Conservation (phyloP, 2,329 filamentous ascomycete genomes). For the Microdochium bolleyi region DNA sequence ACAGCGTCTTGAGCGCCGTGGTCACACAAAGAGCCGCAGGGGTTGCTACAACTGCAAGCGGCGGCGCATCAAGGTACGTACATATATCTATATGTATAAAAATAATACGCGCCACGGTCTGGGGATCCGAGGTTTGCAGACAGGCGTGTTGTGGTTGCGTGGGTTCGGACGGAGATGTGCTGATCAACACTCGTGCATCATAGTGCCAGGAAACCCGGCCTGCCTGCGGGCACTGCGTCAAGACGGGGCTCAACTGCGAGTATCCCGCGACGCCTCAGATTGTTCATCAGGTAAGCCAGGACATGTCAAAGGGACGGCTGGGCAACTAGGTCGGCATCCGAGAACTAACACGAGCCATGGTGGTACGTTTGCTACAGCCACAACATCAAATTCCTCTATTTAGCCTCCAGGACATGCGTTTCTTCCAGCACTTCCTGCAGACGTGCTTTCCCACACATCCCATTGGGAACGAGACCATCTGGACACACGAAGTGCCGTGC, state of each 20-base stretch:
- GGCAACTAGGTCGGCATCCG: no score
- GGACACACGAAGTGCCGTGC: conserved; percentile 59
- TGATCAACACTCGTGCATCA: neutral
- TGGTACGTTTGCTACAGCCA: conserved; percentile 26
- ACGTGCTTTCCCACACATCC: conserved; percentile 57
- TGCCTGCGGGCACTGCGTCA: conserved; percentile 54
- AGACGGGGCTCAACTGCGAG: conserved; percentile 54
- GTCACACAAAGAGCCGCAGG: conserved; percentile 57
- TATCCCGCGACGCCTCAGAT: conserved; percentile 47
- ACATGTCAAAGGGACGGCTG: no score
- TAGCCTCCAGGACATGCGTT: conserved; percentile 56
- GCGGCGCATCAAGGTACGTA: conserved; percentile 51
- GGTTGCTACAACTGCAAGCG: conserved; percentile 63
- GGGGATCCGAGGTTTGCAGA: no score
- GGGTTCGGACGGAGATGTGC: neutral
- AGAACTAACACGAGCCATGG: conserved; percentile 4
- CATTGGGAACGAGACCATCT: conserved; percentile 56
- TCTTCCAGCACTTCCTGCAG: conserved; percentile 60
- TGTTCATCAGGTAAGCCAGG: conserved; percentile 35
- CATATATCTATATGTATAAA: no score
- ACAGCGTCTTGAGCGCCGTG: conserved; percentile 44
- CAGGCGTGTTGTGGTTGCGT: no score
- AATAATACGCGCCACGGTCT: no score
- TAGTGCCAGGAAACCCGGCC: conserved; percentile 61
- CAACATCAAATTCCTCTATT: conserved; percentile 50